phyloP scores from a whole-genome alignment of 2,329 filamentous ascomycete species.

The Ophiocordyceps camponoti-floridani region DNA sequence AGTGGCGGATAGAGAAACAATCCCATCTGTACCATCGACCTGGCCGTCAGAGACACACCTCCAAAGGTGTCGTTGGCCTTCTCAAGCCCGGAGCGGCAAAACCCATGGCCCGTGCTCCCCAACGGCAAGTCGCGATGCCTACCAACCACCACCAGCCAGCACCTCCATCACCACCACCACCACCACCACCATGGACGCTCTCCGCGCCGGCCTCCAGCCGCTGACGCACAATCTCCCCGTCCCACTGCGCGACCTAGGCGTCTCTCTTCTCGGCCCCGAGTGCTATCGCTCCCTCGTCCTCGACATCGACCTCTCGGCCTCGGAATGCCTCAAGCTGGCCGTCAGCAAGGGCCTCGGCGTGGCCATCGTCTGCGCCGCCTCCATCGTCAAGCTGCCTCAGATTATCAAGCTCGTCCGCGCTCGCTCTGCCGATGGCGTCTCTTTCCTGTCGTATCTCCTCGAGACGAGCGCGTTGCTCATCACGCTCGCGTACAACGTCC shows the following conservation, averaged over 20 bases:
- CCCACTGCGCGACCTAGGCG: slow-evolving; percentile 56
- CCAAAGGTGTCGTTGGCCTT: background rate
- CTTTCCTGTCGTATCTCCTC: slow-evolving; percentile 80
- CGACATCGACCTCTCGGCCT: slow-evolving; percentile 62
- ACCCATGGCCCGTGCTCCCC: background rate
- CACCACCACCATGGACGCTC: slow-evolving; percentile 32
- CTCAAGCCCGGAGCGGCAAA: background rate
- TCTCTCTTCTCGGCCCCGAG: slow-evolving; percentile 60
- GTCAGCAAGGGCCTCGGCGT: slow-evolving; percentile 87
- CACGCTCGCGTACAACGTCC: slow-evolving; percentile 78
- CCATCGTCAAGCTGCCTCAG: slow-evolving; percentile 92
- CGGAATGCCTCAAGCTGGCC: slow-evolving; percentile 70
- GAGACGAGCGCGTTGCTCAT: slow-evolving; percentile 82
- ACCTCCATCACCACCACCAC: background rate
- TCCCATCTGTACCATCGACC: too few species aligned
- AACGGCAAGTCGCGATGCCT: background rate
- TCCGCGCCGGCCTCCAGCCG: slow-evolving; percentile 45
- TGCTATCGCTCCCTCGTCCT: slow-evolving; percentile 82
- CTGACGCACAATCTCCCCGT: slow-evolving; percentile 56
- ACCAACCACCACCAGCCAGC: background rate
- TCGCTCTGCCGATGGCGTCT: slow-evolving; percentile 66
- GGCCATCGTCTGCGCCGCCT: slow-evolving; percentile 77
- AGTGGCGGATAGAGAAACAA: too few species aligned
- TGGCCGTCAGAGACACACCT: background rate
- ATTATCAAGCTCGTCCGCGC: slow-evolving; percentile 80